These are phyloP conservation scores for Fusarium sp. DNA, from an alignment of 2,329 filamentous ascomycete species.

Conservation along the genomic window DNA sequence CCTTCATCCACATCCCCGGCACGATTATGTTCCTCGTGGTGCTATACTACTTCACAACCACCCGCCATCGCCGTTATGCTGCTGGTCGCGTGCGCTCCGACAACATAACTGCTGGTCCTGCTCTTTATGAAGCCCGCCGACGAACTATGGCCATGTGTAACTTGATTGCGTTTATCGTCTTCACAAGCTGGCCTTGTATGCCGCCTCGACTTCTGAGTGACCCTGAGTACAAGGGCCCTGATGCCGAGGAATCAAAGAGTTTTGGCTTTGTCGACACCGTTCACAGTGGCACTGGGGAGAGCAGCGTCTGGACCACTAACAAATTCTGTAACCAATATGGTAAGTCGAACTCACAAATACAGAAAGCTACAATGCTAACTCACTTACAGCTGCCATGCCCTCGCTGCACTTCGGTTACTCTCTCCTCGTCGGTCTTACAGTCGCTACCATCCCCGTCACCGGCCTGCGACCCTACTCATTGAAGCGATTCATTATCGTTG, in stretches of 20 bases:
- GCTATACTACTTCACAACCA: conserved; percentile 77
- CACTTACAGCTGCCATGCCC: conserved; percentile 73
- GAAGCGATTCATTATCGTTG: conserved; percentile 58
- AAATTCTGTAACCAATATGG: conserved; percentile 81
- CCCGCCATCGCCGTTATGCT: conserved; percentile 59
- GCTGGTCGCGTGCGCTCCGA: conserved; percentile 46
- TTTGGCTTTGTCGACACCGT: conserved; percentile 72
- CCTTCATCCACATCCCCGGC: conserved; percentile 81
- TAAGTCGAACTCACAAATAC: conserved; percentile 57
- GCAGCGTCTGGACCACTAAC: conserved; percentile 69
- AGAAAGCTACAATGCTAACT: conserved; percentile 12
- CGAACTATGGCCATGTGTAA: conserved; percentile 72
- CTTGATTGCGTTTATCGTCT: conserved; percentile 68
- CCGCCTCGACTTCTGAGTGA: conserved; percentile 70
- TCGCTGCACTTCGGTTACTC: conserved; percentile 81
- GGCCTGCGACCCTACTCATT: conserved; percentile 63
- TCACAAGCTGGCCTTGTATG: conserved; percentile 73
- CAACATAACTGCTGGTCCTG: conserved; percentile 54
- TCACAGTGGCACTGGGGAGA: conserved; percentile 60
- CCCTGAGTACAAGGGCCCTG: conserved; percentile 63
- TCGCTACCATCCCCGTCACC: conserved; percentile 72
- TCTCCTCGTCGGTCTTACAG: conserved; percentile 76
- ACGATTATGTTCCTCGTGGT: conserved; percentile 75
- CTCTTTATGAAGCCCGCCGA: conserved; percentile 65
- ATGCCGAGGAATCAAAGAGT: conserved; percentile 68